Conservation (phyloP, 306 rosid genomes). For the Ormosia emarginata region DNA sequence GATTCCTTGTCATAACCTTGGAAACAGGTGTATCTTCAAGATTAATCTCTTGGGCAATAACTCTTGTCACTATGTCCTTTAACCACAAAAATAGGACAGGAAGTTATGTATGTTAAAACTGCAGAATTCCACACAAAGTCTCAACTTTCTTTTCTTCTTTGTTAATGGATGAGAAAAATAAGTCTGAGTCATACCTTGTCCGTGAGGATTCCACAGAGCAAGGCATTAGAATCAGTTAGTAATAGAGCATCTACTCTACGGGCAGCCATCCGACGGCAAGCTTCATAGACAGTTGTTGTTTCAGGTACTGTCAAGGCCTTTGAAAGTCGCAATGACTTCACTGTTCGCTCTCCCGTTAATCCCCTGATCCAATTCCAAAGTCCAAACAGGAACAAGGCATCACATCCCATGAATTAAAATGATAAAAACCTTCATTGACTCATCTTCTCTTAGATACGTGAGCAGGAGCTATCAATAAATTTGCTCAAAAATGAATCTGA, state of each 20-base stretch:
- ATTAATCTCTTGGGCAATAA: constrained; percentile 72
- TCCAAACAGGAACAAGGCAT: neutral
- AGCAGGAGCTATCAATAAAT: neutral
- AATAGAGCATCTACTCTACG: constrained; percentile 93
- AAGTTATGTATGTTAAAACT: constrained; percentile 4
- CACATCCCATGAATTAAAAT: constrained; percentile 4
- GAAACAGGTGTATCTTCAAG: constrained; percentile 89
- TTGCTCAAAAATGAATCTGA: neutral
- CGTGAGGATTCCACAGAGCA: constrained; percentile 96
- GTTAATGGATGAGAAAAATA: constrained; percentile 6
- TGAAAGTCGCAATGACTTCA: constrained; percentile 78
- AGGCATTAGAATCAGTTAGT: constrained; percentile 84
- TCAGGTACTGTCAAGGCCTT: constrained; percentile 95
- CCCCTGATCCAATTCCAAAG: constrained; percentile 58
- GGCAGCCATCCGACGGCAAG: constrained; percentile 94
- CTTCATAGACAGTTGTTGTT: constrained; percentile 71
- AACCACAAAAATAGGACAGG: constrained; percentile 25
- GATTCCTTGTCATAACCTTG: constrained; percentile 93
- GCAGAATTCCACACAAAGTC: neutral
- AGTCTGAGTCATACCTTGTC: constrained; percentile 65
- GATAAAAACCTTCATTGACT: neutral
- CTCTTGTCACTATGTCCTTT: constrained; percentile 88
- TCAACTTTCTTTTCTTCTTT: neutral
- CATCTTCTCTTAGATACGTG: neutral
- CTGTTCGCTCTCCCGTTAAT: constrained; percentile 81